Conservation (phyloP, 2,329 filamentous ascomycete species). For the Fragosphaeria purpurea region DNA sequence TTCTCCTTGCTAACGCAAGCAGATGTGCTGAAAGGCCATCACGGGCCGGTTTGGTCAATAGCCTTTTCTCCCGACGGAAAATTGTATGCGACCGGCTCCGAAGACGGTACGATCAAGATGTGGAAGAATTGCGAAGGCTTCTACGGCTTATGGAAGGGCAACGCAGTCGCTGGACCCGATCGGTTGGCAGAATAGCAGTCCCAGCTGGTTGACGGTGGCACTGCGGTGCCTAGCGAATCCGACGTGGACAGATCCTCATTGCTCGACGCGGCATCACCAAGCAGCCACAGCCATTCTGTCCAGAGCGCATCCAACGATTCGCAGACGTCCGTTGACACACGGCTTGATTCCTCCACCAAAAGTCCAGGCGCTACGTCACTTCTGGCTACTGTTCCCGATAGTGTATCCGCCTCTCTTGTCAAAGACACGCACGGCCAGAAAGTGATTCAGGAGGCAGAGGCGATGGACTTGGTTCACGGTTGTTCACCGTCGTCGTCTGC, state of each 20-base stretch:
- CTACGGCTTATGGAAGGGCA: slow-evolving; percentile 54
- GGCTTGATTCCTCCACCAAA: slow-evolving; percentile 1
- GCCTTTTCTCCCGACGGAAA: slow-evolving; percentile 93
- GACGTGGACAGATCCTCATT: neutral
- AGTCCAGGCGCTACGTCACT: neutral
- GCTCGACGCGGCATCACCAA: neutral
- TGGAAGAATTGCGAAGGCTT: slow-evolving; percentile 61
- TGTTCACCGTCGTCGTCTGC: no score
- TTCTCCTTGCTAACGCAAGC: neutral
- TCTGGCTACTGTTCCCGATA: neutral
- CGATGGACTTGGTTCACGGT: no score
- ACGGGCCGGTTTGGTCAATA: slow-evolving; percentile 94
- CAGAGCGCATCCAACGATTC: slow-evolving; percentile 1
- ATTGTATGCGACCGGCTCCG: slow-evolving; percentile 89
- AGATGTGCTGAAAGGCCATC: slow-evolving; percentile 94
- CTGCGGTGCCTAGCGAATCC: neutral
- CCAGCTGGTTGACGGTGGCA: slow-evolving; percentile 4
- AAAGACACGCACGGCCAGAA: no score
- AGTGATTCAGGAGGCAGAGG: no score
- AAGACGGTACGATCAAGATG: slow-evolving; percentile 96
- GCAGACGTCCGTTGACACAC: neutral
- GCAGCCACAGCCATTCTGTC: slow-evolving; percentile 6
- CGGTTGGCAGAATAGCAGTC: slow-evolving; percentile 28
- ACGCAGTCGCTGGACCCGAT: slow-evolving; percentile 18
- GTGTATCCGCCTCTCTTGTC: no score